These are phyloP conservation scores for cucumber (Cucumis sativus) DNA, from an alignment of 306 rosid species.

Conservation along the genomic window Cucumber_9930_V3 NC_026655.2:21611501-21612000, in stretches of 20 bases:
- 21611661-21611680: background rate
- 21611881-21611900: background rate
- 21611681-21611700: background rate
- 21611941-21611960: background rate
- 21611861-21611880: background rate
- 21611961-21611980: background rate
- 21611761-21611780: slow-evolving; percentile 31
- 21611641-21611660: background rate
- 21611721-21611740: slow-evolving; percentile 14
- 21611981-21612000: too few species aligned
- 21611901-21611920: background rate
- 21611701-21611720: background rate
- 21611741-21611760: slow-evolving; percentile 32
- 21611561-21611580: slow-evolving; percentile 32
- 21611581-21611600: slow-evolving; percentile 42
- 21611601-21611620: slow-evolving; percentile 46
- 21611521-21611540: background rate
- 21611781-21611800: slow-evolving; percentile 50
- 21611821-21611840: background rate
- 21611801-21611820: background rate
- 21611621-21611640: slow-evolving; percentile 14
- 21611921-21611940: background rate
- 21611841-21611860: background rate
- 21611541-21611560: background rate
- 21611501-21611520: background rate